These are phyloP conservation scores for Poa pratensis DNA, from an alignment of 176 grass and related monocot genomes.

Conservation along the genomic window DNA sequence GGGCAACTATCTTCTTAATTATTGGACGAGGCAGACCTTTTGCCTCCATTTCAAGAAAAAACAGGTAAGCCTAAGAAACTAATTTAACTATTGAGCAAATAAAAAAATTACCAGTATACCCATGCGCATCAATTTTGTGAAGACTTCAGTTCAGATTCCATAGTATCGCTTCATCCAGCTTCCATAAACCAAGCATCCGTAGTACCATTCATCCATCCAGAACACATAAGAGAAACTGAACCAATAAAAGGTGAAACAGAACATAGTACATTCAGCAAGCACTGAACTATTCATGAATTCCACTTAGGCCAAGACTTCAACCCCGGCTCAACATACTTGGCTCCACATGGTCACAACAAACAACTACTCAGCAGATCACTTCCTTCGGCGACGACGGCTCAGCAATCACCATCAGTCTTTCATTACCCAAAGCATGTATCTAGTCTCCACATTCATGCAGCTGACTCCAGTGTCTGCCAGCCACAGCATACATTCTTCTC, in stretches of 20 bases:
- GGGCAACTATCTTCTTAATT: no score
- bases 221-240: not conserved
- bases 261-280: not conserved
- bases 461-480: slow-evolving; percentile 18
- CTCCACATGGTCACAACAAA: not conserved
- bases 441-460: not conserved
- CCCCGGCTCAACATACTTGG: not conserved
- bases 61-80: no score
- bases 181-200: no score
- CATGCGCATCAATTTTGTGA: no score
- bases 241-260: not conserved
- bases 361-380: not conserved
- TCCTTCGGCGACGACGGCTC: not conserved
- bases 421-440: not conserved
- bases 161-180: no score
- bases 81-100: no score
- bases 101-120: no score
- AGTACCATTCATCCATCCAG: no score
- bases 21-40: no score
- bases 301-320: not conserved
- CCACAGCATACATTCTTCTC: not conserved
- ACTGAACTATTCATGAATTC: not conserved
- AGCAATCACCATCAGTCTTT: not conserved
- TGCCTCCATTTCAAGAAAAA: no score
- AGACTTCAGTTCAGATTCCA: no score